Conservation (phyloP, 2,329 filamentous ascomycete species). For the Coleophoma cylindrospora region DNA sequence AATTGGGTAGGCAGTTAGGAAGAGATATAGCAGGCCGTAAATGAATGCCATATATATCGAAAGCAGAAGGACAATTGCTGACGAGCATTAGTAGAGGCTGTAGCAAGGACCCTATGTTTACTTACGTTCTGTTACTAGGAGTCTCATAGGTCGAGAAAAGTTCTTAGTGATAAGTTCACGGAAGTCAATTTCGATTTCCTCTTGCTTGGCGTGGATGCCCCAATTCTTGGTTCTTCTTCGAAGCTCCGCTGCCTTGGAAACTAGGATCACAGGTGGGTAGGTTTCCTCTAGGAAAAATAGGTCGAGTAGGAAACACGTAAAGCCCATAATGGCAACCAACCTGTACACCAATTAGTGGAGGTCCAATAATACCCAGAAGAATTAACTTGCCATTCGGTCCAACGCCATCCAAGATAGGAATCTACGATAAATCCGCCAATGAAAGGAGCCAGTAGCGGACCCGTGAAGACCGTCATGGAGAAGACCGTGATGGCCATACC, state of each 20-base stretch:
- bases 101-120: neutral
- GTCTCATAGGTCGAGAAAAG: constrained; percentile 30
- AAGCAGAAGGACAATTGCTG: constrained; percentile 62
- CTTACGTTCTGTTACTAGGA: constrained; percentile 53
- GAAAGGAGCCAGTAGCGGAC: constrained; percentile 63
- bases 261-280: constrained; percentile 63
- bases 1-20: constrained; percentile 78
- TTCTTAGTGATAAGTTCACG: constrained; percentile 56
- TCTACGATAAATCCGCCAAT: constrained; percentile 63
- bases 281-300: constrained; percentile 63
- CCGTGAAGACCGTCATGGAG: constrained; percentile 59
- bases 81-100: constrained; percentile 17
- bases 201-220: constrained; percentile 68
- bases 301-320: constrained; percentile 52
- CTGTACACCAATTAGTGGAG: constrained; percentile 4
- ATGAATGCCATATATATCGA: constrained; percentile 72
- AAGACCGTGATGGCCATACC: constrained; percentile 54
- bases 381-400: constrained; percentile 54
- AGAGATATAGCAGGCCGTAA: constrained; percentile 77
- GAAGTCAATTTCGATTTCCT: constrained; percentile 65
- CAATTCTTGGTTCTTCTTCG: constrained; percentile 62
- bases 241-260: constrained; percentile 55
- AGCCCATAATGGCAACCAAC: constrained; percentile 57
- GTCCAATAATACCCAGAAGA: neutral
- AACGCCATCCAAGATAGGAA: constrained; percentile 64